A percentile compares a stretch with the other conserved stretches of the same genome.
These are phyloP conservation scores for Xylaria sp. DNA, from an alignment of 2,329 filamentous ascomycete species.

Conservation along the genomic window DNA sequence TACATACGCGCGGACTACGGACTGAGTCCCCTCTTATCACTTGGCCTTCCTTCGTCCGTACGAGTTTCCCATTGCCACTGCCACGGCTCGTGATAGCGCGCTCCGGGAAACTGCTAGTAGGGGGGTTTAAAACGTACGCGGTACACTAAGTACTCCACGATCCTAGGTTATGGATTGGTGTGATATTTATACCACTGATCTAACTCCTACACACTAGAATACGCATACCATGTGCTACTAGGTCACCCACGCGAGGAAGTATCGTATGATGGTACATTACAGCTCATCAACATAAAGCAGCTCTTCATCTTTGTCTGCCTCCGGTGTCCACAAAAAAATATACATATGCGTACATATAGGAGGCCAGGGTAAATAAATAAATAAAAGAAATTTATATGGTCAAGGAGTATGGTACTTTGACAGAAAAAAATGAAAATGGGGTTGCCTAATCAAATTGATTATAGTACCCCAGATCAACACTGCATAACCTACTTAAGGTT, in stretches of 20 bases:
- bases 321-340: constrained; percentile 11
- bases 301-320: neutral
- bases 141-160: too few species aligned
- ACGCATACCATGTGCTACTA: neutral
- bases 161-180: neutral
- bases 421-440: neutral
- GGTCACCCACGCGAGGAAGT: neutral
- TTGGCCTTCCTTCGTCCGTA: constrained; percentile 29
- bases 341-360: too few species aligned
- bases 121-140: too few species aligned
- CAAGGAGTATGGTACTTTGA: neutral
- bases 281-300: constrained; percentile 8
- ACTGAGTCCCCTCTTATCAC: neutral
- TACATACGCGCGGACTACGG: neutral
- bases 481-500: constrained; percentile 20
- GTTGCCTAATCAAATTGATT: constrained; percentile 17
- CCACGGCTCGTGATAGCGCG: constrained; percentile 17
- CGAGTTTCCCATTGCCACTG: constrained; percentile 12
- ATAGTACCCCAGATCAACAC: constrained; percentile 36
- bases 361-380: too few species aligned
- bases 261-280: neutral
- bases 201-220: neutral
- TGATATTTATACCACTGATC: neutral
- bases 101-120: neutral
- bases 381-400: too few species aligned